Conservation (phyloP, 345 rosid genomes). For the Lenwebbia sp. region DNA sequence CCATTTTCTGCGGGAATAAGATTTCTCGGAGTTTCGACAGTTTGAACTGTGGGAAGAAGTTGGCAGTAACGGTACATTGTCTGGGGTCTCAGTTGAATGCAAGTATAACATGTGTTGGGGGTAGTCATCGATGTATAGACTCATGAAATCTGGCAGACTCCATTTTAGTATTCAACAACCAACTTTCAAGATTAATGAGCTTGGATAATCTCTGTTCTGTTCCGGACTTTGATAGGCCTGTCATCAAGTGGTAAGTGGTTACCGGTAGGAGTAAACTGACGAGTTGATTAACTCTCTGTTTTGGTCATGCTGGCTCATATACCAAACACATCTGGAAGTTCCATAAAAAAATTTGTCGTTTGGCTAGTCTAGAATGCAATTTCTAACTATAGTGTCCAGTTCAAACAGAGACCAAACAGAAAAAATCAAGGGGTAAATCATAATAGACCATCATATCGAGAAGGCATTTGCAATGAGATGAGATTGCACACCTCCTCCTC, state of each 20-base stretch:
- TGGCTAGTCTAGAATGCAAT: neutral
- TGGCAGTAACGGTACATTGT: neutral
- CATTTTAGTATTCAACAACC: neutral
- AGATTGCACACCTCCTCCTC: neutral
- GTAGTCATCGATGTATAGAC: neutral
- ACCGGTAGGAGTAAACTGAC: neutral
- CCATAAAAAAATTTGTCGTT: too few relatives aligned
- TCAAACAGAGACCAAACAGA: neutral
- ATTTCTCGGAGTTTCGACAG: neutral
- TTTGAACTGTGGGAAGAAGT: neutral
- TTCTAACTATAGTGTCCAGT: neutral
- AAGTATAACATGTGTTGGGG: neutral
- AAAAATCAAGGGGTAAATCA: neutral
- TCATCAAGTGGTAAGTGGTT: neutral
- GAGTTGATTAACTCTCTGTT: neutral
- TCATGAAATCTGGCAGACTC: neutral
- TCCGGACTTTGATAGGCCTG: neutral
- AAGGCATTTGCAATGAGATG: neutral
- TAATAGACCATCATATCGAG: neutral
- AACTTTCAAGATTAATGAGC: neutral
- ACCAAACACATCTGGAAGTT: neutral
- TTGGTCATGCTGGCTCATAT: neutral
- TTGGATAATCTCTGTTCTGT: rapidly evolving
- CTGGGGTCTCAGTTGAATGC: neutral
- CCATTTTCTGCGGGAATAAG: neutral